A percentile compares a stretch with the other conserved stretches of the same genome.
Evolutionary conservation across 495 filamentous ascomycete genomes (phyloP).

Genomic region (Xylaria telfairii): DNA sequence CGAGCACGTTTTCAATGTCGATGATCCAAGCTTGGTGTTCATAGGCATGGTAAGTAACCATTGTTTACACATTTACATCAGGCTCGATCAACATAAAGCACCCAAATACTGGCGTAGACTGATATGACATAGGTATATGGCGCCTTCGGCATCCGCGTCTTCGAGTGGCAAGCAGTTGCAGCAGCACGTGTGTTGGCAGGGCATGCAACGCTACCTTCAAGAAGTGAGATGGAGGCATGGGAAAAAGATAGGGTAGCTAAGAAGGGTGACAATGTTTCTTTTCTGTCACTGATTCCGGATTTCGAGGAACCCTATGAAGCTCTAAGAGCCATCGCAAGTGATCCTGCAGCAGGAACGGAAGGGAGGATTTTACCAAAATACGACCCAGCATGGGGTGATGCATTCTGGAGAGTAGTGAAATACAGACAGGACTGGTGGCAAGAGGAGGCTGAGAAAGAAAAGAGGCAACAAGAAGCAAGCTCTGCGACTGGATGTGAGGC

Average conservation of each 20-base stretch:
- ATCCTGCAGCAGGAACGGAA: constrained; percentile 36
- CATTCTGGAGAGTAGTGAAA: not conserved
- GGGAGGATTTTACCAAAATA: constrained; percentile 51
- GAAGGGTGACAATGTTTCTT: constrained; percentile 53
- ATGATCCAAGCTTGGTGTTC: constrained; percentile 49
- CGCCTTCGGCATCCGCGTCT: constrained; percentile 35
- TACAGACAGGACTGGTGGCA: constrained; percentile 9
- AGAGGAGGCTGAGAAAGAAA: not conserved
- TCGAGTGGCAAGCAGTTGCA: constrained; percentile 44
- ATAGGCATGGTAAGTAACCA: constrained; percentile 44
- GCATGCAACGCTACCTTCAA: constrained; percentile 46
- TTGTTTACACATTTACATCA: not conserved
- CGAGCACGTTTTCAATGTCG: constrained; percentile 62
- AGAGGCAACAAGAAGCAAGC: too few species aligned
- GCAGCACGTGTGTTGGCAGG: constrained; percentile 37
- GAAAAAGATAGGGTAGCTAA: constrained; percentile 51
- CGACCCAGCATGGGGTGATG: constrained; percentile 45
- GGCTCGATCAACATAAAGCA: not conserved
- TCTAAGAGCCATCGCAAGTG: constrained; percentile 49
- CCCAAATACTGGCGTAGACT: not conserved
- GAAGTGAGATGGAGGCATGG: constrained; percentile 52
- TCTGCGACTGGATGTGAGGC: too few species aligned
- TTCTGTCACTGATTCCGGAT: constrained; percentile 50
- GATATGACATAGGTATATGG: constrained; percentile 4
- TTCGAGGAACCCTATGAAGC: constrained; percentile 57